Percentiles rank a stretch among this genome's conserved stretches.
These are phyloP conservation scores for Trichoderma atroviride DNA, from an alignment of 2,329 filamentous ascomycete genomes.

Conservation along the genomic window DNA sequence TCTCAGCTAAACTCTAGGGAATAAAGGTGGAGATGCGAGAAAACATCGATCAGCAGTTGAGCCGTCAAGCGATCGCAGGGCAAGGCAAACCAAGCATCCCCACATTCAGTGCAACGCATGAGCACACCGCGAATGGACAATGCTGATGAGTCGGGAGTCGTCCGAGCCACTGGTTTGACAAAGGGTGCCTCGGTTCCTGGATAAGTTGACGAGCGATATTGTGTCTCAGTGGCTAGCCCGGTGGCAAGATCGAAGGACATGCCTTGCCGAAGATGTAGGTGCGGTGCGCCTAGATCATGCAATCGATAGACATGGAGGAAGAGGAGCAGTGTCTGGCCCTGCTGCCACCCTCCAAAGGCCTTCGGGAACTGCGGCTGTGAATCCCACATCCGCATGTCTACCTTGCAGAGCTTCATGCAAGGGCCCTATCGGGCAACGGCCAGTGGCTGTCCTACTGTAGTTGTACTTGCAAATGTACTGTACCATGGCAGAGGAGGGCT, in stretches of 20 bases:
- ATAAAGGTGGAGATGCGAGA: slow-evolving; percentile 17
- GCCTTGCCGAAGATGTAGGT: slow-evolving; percentile 19
- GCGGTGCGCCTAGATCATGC: slow-evolving; percentile 12
- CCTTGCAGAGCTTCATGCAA: slow-evolving; percentile 16
- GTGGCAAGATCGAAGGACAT: slow-evolving; percentile 22
- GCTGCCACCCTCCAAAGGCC: slow-evolving; percentile 9
- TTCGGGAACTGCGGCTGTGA: slow-evolving; percentile 23
- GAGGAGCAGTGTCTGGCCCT: background rate
- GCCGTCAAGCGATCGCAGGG: slow-evolving; percentile 20
- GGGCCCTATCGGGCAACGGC: slow-evolving; percentile 8
- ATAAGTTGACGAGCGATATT: background rate
- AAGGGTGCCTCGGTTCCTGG: slow-evolving; percentile 1
- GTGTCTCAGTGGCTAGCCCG: background rate
- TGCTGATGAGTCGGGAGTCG: slow-evolving; percentile 15
- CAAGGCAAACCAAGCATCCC: slow-evolving; percentile 3
- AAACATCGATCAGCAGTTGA: slow-evolving; percentile 10
- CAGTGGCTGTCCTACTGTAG: background rate
- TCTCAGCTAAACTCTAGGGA: background rate
- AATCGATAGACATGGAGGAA: slow-evolving; percentile 4
- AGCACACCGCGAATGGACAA: background rate
- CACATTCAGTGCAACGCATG: slow-evolving; percentile 10
- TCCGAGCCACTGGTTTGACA: slow-evolving; percentile 2
- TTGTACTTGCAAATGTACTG: background rate
- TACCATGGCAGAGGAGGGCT: background rate
- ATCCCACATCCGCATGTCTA: slow-evolving; percentile 17